A percentile compares a stretch with the other conserved stretches of the same genome.
phyloP scores from a whole-genome alignment of 2,329 filamentous ascomycete genomes.

The Ophiostoma sp. region DNA sequence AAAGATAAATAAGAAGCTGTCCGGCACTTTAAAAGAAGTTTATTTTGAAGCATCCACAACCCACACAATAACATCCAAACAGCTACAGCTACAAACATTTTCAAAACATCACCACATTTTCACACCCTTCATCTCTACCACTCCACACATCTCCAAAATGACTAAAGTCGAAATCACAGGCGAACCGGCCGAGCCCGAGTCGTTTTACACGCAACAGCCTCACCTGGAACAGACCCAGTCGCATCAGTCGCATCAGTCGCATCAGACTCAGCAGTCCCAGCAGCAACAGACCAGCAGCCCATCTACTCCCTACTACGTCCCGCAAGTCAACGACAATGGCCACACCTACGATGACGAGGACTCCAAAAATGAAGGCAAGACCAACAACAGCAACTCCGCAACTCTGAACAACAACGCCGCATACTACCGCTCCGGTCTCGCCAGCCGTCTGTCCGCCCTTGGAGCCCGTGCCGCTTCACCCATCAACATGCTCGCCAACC shows the following conservation, averaged over 20 bases:
- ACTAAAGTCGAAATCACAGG: conserved; percentile 8
- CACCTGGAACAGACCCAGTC: not conserved
- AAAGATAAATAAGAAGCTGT: not conserved
- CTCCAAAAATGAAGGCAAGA: not conserved
- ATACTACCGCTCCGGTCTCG: conserved; percentile 28
- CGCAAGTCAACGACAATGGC: conserved; percentile 3
- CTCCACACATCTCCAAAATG: not conserved
- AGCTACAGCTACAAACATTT: too few relatives aligned
- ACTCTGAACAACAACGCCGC: not conserved
- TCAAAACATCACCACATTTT: not conserved
- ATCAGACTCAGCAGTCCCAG: not conserved
- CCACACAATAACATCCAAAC: not conserved
- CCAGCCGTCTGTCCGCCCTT: conserved; percentile 37
- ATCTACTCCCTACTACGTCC: not conserved
- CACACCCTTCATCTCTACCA: not conserved
- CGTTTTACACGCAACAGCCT: conserved; percentile 18
- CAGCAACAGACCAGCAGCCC: not conserved
- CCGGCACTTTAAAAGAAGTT: not conserved
- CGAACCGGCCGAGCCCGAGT: conserved; percentile 12
- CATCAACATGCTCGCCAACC: conserved; percentile 79
- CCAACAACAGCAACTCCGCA: not conserved
- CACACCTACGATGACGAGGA: not conserved
- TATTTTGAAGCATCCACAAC: not conserved
- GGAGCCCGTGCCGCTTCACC: conserved; percentile 61
- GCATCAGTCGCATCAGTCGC: too few relatives aligned